These are phyloP conservation scores for Gomphus sp. DNA, from an alignment of 1,284 basidiomycete genomes.

Conservation along the genomic window DNA sequence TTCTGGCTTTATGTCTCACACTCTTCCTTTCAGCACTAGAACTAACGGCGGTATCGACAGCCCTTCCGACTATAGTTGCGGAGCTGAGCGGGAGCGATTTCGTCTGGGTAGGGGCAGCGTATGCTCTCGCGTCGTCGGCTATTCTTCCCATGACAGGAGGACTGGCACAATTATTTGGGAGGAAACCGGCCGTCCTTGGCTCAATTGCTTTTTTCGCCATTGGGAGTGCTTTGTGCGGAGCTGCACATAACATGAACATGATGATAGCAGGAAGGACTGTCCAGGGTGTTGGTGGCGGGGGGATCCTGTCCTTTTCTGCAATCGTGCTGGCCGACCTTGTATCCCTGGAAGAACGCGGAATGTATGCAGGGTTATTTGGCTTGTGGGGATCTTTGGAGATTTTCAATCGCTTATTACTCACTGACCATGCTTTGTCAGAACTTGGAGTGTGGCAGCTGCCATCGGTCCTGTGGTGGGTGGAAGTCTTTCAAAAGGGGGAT, in stretches of 20 bases:
- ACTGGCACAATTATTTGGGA: constrained; percentile 27
- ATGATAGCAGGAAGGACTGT: constrained; percentile 30
- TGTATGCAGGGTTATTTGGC: constrained; percentile 26
- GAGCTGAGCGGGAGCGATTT: constrained; percentile 18
- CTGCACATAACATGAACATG: constrained; percentile 27
- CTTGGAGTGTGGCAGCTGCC: constrained; percentile 27
- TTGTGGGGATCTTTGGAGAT: constrained; percentile 12
- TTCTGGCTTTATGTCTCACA: constrained; percentile 23
- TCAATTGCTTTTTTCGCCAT: constrained; percentile 28
- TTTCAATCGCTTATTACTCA: not conserved
- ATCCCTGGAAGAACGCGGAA: constrained; percentile 30
- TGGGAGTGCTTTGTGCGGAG: constrained; percentile 32
- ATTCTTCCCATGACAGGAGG: constrained; percentile 25
- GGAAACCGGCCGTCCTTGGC: constrained; percentile 23
- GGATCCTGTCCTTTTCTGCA: constrained; percentile 28
- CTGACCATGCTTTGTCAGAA: constrained; percentile 8
- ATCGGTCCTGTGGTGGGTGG: constrained; percentile 30
- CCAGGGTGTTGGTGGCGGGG: constrained; percentile 32
- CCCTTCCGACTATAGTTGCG: constrained; percentile 20
- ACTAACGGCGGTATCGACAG: constrained; percentile 24
- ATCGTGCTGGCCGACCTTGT: constrained; percentile 30
- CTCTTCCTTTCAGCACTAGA: constrained; percentile 28
- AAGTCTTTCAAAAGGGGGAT: constrained; percentile 22
- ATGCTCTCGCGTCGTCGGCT: constrained; percentile 27
- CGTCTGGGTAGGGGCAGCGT: constrained; percentile 30